phyloP scores from a whole-genome alignment of 2,329 filamentous ascomycete genomes.

The Xylaria sp. region DNA sequence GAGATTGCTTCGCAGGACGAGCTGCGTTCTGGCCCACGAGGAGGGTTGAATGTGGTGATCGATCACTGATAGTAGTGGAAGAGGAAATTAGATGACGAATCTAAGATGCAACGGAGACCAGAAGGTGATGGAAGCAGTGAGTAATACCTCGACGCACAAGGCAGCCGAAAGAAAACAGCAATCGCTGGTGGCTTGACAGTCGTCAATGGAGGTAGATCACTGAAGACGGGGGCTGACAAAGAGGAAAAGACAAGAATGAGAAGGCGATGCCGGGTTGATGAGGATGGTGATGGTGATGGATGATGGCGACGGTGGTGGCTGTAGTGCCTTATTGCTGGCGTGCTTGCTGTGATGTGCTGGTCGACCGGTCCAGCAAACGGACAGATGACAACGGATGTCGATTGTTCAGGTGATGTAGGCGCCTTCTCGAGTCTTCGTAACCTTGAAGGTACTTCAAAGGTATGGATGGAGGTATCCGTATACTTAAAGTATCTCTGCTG shows the following conservation, averaged over 20 bases:
- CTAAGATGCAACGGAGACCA: conserved; percentile 31
- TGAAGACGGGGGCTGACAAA: conserved; percentile 15
- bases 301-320: conserved; percentile 14
- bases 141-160: conserved; percentile 10
- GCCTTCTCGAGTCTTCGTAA: conserved; percentile 5
- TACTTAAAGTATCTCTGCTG: neutral
- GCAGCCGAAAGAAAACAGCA: neutral
- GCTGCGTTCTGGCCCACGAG: conserved; percentile 34
- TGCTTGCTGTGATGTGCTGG: too few species aligned
- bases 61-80: conserved; percentile 7
- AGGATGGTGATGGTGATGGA: conserved; percentile 17
- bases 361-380: conserved; percentile 2
- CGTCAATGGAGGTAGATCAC: conserved; percentile 1
- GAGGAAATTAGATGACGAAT: conserved; percentile 32
- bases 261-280: conserved; percentile 17
- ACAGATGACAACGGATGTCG: conserved; percentile 25
- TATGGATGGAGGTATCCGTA: too few species aligned
- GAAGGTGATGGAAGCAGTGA: conserved; percentile 11
- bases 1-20: conserved; percentile 32
- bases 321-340: conserved; percentile 6
- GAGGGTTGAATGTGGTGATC: conserved; percentile 16
- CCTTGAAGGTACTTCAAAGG: neutral
- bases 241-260: neutral
- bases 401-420: conserved; percentile 24
- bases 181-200: neutral